A percentile compares a stretch with the other conserved stretches of the same genome.
phyloP scores from a whole-genome alignment of 352 stramenopile species.

The Pythium graminicola region DNA sequence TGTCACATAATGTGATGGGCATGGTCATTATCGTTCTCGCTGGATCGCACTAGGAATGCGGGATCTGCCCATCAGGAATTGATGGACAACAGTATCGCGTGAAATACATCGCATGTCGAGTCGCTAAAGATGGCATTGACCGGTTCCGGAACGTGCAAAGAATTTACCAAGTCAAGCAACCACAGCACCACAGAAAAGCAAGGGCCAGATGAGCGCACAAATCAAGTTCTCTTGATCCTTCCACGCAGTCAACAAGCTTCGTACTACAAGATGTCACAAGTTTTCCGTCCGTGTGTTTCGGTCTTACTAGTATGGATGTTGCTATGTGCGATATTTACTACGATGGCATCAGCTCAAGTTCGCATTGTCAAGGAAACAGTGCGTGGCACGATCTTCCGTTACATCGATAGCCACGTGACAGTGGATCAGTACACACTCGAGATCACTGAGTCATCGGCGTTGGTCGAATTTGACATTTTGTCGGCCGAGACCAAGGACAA shows the following conservation, averaged over 20 bases:
- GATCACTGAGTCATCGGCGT: slow-evolving; percentile 30
- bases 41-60: no score
- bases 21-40: no score
- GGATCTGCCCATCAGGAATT: no score
- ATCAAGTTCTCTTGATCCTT: not conserved
- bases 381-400: slow-evolving; percentile 52
- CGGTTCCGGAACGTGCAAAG: slow-evolving; percentile 7
- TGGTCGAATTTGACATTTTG: slow-evolving; percentile 61
- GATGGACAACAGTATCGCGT: no score
- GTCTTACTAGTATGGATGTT: not conserved
- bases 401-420: slow-evolving; percentile 32
- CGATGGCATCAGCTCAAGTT: slow-evolving; percentile 1
- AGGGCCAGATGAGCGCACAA: not conserved
- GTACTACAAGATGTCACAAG: not conserved
- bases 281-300: not conserved
- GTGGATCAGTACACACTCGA: slow-evolving; percentile 56
- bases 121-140: not conserved
- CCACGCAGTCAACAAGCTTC: not conserved
- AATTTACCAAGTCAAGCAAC: not conserved
- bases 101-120: not conserved
- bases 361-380: slow-evolving; percentile 29
- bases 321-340: not conserved
- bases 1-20: not conserved
- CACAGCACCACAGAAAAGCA: not conserved
- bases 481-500: slow-evolving; percentile 56